phyloP scores from a whole-genome alignment of 1,284 basidiomycete species.

The Melampsora larici-populina region DNA sequence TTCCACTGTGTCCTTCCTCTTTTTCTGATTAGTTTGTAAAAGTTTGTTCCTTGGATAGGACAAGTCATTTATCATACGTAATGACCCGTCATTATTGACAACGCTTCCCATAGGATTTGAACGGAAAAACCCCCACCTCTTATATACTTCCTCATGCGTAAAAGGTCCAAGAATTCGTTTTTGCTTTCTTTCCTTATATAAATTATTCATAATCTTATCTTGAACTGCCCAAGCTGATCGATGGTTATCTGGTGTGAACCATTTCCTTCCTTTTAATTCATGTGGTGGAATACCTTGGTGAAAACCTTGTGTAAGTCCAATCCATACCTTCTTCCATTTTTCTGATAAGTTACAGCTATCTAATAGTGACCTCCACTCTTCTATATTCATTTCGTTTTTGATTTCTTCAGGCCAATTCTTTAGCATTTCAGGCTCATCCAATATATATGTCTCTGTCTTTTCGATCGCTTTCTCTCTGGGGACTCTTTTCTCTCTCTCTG shows the following conservation, averaged over 20 bases:
- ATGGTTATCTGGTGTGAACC: no score
- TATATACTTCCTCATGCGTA: not conserved
- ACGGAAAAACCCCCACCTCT: not conserved
- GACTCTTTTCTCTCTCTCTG: no score
- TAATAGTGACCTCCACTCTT: not conserved
- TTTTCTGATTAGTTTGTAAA: no score
- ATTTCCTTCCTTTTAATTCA: not conserved
- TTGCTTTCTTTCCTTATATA: no score
- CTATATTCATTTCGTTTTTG: not conserved
- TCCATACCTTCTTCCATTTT: not conserved
- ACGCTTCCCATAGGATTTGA: no score
- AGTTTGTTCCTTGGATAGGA: constrained; percentile 1
- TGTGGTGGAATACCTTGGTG: constrained; percentile 7
- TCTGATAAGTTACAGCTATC: not conserved
- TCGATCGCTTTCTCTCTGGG: no score
- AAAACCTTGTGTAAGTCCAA: not conserved
- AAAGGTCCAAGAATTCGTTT: not conserved
- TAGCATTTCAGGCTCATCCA: no score
- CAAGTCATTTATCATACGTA: not conserved
- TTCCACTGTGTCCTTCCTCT: no score
- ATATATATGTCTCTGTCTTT: no score
- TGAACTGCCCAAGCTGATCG: no score
- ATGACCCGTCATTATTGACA: not conserved
- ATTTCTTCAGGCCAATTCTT: not conserved
- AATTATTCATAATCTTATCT: no score